Conservation (phyloP, 306 rosid genomes). For the Pterocarpus macrocarpus region DNA sequence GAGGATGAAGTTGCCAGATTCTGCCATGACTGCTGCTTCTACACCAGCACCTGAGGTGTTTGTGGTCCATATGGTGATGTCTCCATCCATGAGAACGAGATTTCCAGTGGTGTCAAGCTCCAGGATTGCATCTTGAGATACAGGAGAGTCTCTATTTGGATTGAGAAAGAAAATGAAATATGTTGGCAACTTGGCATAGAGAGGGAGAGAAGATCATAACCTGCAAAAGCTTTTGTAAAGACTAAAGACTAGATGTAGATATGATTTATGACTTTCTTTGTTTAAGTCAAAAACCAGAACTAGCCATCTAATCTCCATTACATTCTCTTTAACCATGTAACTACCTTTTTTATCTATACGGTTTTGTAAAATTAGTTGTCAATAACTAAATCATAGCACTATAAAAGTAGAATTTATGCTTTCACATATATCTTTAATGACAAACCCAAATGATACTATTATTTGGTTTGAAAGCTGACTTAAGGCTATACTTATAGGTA, state of each 20-base stretch:
- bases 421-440: not conserved
- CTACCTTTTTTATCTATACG: no score
- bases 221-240: conserved; percentile 70
- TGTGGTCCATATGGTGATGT: conserved; percentile 71
- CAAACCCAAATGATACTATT: not conserved
- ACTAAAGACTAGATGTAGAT: conserved; percentile 65
- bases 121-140: conserved; percentile 71
- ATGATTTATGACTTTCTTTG: conserved; percentile 38
- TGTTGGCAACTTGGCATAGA: conserved; percentile 51
- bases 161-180: conserved; percentile 67
- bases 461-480: not conserved
- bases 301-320: conserved; percentile 48
- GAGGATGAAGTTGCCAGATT: conserved; percentile 88
- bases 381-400: conserved; percentile 13
- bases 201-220: conserved; percentile 47
- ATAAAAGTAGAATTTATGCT: not conserved
- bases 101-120: conserved; percentile 85
- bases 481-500: no score
- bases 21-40: conserved; percentile 66
- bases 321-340: conserved; percentile 20
- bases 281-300: conserved; percentile 50
- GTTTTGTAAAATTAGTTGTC: not conserved
- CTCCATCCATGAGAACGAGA: conserved; percentile 75
- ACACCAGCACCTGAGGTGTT: conserved; percentile 75
- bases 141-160: conserved; percentile 77